These are phyloP conservation scores for Cladophialophora yegresii DNA, from an alignment of 2,329 filamentous ascomycete genomes.

Conservation along the genomic window DNA sequence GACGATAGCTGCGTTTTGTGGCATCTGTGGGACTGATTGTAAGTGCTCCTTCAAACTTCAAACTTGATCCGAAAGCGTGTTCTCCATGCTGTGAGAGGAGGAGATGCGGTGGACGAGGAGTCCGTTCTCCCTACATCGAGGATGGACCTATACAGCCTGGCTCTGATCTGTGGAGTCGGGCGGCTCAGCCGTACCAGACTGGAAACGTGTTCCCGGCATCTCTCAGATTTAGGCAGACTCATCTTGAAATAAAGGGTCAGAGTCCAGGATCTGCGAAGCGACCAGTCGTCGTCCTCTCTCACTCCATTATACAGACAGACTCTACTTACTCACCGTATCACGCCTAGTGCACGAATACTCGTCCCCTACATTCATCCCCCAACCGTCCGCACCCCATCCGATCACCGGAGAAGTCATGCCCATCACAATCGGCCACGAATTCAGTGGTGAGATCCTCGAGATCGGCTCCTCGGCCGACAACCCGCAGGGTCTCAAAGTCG, in stretches of 20 bases:
- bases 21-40: conserved; percentile 46
- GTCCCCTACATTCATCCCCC: conserved; percentile 53
- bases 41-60: background rate
- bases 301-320: background rate
- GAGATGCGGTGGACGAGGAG: background rate
- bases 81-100: background rate
- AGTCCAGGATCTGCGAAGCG: background rate
- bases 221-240: too few relatives aligned
- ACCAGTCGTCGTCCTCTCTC: background rate
- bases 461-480: conserved; percentile 54
- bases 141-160: background rate
- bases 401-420: conserved; percentile 61
- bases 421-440: conserved; percentile 66
- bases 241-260: too few relatives aligned
- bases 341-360: conserved; percentile 53
- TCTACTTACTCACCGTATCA: background rate
- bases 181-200: background rate
- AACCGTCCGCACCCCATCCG: conserved; percentile 53
- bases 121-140: background rate
- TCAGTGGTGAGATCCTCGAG: conserved; percentile 61
- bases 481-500: conserved; percentile 49
- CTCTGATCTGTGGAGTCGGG: background rate
- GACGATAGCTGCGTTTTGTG: conserved; percentile 41
- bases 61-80: background rate
- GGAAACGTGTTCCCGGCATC: background rate